Evolutionary conservation across 23 red algal species (phyloP), one percentile per base, ranked within the genome.

Genomic region (Porphyridium purpureum): DNA sequence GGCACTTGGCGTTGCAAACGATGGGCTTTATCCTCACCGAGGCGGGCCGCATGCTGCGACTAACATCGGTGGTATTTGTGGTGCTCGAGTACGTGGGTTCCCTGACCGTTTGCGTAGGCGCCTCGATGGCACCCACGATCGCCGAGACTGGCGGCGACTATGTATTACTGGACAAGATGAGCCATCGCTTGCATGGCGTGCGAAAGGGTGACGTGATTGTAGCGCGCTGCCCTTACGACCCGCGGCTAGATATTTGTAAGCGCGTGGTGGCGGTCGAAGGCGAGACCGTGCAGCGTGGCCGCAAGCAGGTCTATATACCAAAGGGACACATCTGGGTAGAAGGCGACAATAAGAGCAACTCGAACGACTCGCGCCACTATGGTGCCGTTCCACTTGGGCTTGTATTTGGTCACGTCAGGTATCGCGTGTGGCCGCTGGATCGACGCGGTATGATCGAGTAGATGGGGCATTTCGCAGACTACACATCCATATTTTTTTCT

Each of bases 281-380:
- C 35, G 47, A 64, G 11, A 64, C 34, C 29, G n/a, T 28, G 27
- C 46, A 35, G 34, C 26, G 50, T 29, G 44, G 36, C 32, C 62
- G 27, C 27, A 50, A 50, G 20, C 26, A 60, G 11, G 1, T 72
- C 52, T 27, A 25, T 5, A 57, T 86, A 7, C 70, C 82, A 30
- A 21, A 22, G 2, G 62, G 71, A 22, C 74, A 88, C 34, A 61
- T 88, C 6, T 88, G 82, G 82, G 57, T 88, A n/a, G 15, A 68
- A 46, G 82, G 82, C 7, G 82, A 88, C 29, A 88, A 88, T 19
- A 50, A 21, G 23, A 15, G 20, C 4, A 53, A 56, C 1, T 76
- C 69, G 8, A 64, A 49, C 27, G 82, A 88, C 31, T 76, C 69
- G 1, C 28, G 82, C 19, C 32, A 66, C 21, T 88, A 88, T 54